Conservation (phyloP, 768 basidiomycete species). For the Cystofilobasidium ferigula region DNA sequence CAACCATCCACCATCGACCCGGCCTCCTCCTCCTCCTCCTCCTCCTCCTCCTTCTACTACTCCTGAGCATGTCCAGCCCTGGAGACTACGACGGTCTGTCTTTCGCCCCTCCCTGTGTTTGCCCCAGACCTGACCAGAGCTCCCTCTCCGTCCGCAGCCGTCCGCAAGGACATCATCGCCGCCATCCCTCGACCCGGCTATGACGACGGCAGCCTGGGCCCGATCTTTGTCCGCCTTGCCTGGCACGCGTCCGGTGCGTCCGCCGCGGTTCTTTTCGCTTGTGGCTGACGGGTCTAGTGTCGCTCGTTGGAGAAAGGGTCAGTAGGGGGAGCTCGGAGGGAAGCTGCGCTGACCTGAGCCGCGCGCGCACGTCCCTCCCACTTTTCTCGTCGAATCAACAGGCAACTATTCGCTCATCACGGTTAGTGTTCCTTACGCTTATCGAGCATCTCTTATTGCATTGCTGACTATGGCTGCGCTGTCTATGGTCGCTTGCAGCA, state of each 20-base stretch:
- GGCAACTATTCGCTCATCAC: slow-evolving; percentile 1
- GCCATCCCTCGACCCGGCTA: slow-evolving; percentile 35
- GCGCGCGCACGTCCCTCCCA: background rate
- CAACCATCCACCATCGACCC: too few relatives aligned
- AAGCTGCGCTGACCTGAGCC: too few relatives aligned
- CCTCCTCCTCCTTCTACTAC: background rate
- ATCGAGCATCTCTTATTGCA: background rate
- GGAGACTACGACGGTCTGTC: slow-evolving; percentile 3
- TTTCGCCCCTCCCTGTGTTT: background rate
- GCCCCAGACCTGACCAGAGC: background rate
- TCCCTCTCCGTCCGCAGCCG: background rate
- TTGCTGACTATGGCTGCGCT: background rate
- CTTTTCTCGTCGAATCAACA: background rate
- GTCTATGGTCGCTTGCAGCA: background rate
- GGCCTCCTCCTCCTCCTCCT: background rate
- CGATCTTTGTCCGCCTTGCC: slow-evolving; percentile 38
- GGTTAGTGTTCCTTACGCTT: slow-evolving; percentile 33
- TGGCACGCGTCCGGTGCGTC: slow-evolving; percentile 39
- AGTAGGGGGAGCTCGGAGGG: too few relatives aligned
- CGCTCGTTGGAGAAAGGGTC: too few relatives aligned
- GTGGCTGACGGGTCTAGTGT: too few relatives aligned
- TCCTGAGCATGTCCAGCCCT: background rate
- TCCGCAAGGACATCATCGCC: slow-evolving; percentile 34
- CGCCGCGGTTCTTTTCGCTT: too few relatives aligned
- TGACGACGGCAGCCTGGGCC: slow-evolving; percentile 28